Evolutionary conservation across 116 monocot genomes (phyloP), one percentile per base, ranked within the genome.

Genomic region (Phalaenopsis hybrid): DNA sequence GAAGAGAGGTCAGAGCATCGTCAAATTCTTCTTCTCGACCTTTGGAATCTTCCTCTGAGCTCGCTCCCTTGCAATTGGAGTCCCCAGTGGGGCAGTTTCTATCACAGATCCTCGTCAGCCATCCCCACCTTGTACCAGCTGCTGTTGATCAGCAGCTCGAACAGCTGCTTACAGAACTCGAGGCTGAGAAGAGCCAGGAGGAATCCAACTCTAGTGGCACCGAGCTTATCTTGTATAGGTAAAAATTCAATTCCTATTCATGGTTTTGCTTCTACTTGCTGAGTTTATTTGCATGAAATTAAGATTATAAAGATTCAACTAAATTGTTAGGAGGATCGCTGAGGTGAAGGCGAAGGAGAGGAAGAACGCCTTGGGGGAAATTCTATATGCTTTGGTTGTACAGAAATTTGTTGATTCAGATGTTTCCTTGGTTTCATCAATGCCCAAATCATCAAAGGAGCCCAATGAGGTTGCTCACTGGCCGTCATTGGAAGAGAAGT

Each of bases 1-100:
- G 76, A 43, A 50, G 16, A n/a, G 74, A 51, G 31, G 79, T 86
- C 34, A 88, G 86, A 67, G 94, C 91, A 33, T 89, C 88, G 0
- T 21, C 10, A 13, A 78, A 76, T 44, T 79, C 84, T 41, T 88
- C 88, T 8, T 77, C 77, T 6, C n/a, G 75, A 12, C 45, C 46
- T 5, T 75, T 44, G 13, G 77, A 77, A 46, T 77, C 45, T 77
- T 63, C 43, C 16, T 58, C 49, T 48, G 48, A 51, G 0, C 23
- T 77, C 8, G 77, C 77, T 48, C 77, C 77, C 9, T 48, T 77
- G 23, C 77, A 77, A 28, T 77, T 77, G 25, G 77, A 77, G 51
- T 80, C 85, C 8, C 80, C 61, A 21, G 63, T 81, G 13, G 76
- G 75, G 43, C 75, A 81, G 25, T 59, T 59, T 49, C 17, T 70